Base-by-base conservation (phyloP, 176 grass and related monocot species). In the Triticum timopheevii region DNA sequence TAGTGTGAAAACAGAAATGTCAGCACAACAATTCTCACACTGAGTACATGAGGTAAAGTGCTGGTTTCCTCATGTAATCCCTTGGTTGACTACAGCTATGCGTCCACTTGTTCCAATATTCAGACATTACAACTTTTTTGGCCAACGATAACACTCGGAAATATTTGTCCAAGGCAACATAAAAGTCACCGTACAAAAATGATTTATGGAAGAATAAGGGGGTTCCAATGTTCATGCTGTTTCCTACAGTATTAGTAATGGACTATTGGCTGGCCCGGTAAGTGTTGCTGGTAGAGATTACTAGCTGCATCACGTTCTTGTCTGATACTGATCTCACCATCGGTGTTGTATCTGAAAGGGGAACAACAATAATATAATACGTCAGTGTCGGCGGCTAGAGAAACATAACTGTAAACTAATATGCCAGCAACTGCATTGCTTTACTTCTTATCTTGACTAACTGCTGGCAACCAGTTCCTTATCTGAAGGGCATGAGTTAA, bases 391-490 rank as follows among this genome's bases (percentile, higher is more conserved):
- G 3, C 6, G 19, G 0, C 40, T 73, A 17, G 65, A 9, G 49
- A 49, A 42, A 66, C 16, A 66, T 54, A 65, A 69, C 5, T 35
- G 35, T 31, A 63, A n/a, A 4, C 56, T 69, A 38, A 85, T 69
- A 24, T 61, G 47, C 62, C 67, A 64, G n/a, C 45, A 17, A 70
- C 19, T 62, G 34, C 7, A 5, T 47, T 27, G 59, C 10, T 64
- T 69, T 75, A 77, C 78, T 30, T 70, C 52, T 65, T 71, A 80
- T 79, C 63, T 63, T 83, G 36, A 85, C 54, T 79, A 38, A 68
- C 66, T 19, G 17, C 68, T 22, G 80, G 34, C 42, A 59, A 50
- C 23, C 9, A 6, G n/a, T 52, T 88, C 52, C 54, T 50, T 61
- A 73, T 79, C 77, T 79, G 22, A 61, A 62, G 13, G 27, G 47